Evolutionary conservation across 2,329 filamentous ascomycete species (phyloP).

Genomic region (Epichloe hybrida): DNA sequence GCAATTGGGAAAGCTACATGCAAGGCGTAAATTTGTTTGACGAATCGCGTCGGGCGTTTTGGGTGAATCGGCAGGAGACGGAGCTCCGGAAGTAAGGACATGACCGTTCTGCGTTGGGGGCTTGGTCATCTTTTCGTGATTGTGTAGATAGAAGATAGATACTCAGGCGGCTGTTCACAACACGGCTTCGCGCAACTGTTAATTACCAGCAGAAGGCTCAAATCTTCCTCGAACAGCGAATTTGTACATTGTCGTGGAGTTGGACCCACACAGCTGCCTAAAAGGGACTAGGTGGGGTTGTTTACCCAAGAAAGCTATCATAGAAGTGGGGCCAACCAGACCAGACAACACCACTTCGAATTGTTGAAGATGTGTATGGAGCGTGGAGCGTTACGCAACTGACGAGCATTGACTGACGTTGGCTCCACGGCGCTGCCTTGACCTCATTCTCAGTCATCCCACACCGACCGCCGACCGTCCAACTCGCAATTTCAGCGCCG

Average conservation of each 20-base stretch:
- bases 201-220: background rate
- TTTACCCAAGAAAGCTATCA: too few species aligned
- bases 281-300: too few species aligned
- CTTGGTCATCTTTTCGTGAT: background rate
- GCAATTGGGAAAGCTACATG: background rate
- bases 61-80: background rate
- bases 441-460: background rate
- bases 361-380: background rate
- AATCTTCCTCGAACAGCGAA: background rate
- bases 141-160: background rate
- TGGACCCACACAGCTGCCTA: too few species aligned
- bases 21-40: background rate
- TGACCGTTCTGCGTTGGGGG: background rate
- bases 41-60: background rate
- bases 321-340: constrained; percentile 1
- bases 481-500: background rate
- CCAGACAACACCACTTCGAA: background rate
- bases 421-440: constrained; percentile 1
- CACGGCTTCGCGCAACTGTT: background rate
- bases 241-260: too few species aligned
- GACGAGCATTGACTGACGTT: constrained; percentile 1
- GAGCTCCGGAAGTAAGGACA: background rate
- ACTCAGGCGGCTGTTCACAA: background rate
- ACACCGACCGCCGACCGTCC: background rate
- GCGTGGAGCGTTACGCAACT: constrained; percentile 3